phyloP scores from a whole-genome alignment of 768 basidiomycete genomes.

The Tylopilus plumbeoviolaceoides region DNA sequence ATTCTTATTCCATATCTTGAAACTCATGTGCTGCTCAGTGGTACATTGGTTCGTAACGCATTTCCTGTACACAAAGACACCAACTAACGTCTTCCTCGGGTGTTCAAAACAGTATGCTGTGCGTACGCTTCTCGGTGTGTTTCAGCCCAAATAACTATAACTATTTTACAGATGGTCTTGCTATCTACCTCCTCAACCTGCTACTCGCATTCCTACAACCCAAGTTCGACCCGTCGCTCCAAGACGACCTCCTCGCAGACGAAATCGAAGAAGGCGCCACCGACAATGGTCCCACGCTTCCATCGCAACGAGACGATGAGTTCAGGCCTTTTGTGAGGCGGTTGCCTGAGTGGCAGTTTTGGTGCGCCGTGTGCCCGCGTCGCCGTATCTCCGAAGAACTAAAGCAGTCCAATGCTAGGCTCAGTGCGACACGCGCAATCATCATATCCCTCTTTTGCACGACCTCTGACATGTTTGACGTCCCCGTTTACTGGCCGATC shows the following conservation, averaged over 20 bases:
- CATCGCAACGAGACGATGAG: slow-evolving; percentile 80
- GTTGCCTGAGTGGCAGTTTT: slow-evolving; percentile 96
- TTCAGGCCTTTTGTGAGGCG: slow-evolving; percentile 96
- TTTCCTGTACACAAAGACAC: background rate
- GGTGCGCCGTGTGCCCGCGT: slow-evolving; percentile 44
- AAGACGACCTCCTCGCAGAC: slow-evolving; percentile 89
- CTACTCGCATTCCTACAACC: slow-evolving; percentile 97
- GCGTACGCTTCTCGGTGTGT: slow-evolving; percentile 28
- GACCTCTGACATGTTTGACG: slow-evolving; percentile 81
- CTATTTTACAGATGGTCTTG: slow-evolving; percentile 65
- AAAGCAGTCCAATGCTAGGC: slow-evolving; percentile 45
- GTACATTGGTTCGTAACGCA: slow-evolving; percentile 75
- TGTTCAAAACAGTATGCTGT: slow-evolving; percentile 57
- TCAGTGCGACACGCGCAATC: slow-evolving; percentile 86
- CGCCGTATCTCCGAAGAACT: background rate
- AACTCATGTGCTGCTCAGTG: slow-evolving; percentile 46
- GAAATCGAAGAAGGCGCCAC: slow-evolving; percentile 92
- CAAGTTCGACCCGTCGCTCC: slow-evolving; percentile 93
- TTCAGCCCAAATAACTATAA: background rate
- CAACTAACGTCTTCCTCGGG: background rate
- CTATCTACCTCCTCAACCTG: slow-evolving; percentile 94
- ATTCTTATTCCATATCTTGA: background rate
- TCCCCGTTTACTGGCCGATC: slow-evolving; percentile 99
- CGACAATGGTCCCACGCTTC: slow-evolving; percentile 54
- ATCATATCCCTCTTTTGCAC: slow-evolving; percentile 79